Base-by-base conservation (phyloP, 2,329 filamentous ascomycete species). In the Rhinocladiella similis region DNA sequence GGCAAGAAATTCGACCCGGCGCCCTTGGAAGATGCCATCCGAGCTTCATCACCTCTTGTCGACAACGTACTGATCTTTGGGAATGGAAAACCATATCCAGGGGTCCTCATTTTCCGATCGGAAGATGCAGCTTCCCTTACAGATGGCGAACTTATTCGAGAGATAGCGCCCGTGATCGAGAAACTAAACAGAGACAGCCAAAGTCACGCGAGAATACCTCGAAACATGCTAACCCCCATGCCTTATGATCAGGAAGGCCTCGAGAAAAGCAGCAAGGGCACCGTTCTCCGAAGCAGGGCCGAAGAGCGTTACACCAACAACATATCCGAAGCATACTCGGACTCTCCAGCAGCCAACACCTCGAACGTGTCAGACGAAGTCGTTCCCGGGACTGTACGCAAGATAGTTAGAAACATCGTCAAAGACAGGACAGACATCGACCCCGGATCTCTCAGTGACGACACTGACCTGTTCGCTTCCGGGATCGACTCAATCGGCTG, bases 1-100 rank as follows among this genome's bases (percentile, higher is more conserved):
- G 85, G 86, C 1, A 87, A 88, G 72, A 89, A 88, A 62, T 87
- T 88, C 57, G 84, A 88, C 62, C 85, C 85, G 1, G 79, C 80
- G 1, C 80, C 82, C 0, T 67, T 88, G 2, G 86, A 89, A 67
- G 79, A 77, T 1, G 75, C 74, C 0, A 77, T 88, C 3, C 68
- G 53, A 19, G 57, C 76, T 1, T 72, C 77, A 1, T 77, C 76
- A 0, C 61, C 68, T 1, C 25, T 78, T 1, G 62, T 87, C 0
- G 67, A 72, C 1, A 84, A 87, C 54, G 80, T 80, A 0, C 69
- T 88, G 19, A 76, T 88, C 9, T 87, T 88, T 63, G 86, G 86
- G 0, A 78, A 79, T n/a, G 80, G 79, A 0, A 71, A 70, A 52
- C 76, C 80, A 1, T 83, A 80, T 49, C 79, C 83, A 1, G 85